Evolutionary conservation across 202 grass and related monocot species (phyloP).

Genomic region (Digitaria exilis): DNA sequence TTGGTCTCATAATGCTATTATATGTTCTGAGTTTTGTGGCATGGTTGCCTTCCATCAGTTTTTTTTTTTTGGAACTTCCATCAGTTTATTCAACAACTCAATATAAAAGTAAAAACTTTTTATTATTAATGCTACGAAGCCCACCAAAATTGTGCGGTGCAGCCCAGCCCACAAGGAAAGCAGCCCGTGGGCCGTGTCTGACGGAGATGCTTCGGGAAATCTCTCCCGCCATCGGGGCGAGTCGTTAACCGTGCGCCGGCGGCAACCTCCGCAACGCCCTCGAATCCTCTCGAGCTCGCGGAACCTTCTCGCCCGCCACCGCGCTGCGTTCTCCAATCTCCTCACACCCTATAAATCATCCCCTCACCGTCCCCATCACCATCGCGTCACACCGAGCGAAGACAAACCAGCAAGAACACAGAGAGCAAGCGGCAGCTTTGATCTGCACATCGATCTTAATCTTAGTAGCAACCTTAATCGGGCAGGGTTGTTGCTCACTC

Average conservation of each 20-base stretch:
- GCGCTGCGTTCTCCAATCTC: constrained; percentile 1
- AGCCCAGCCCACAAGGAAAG: not conserved
- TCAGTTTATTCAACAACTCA: not conserved
- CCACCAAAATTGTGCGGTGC: not conserved
- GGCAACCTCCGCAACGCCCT: constrained; percentile 11
- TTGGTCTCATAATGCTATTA: not conserved
- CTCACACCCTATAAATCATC: constrained; percentile 37
- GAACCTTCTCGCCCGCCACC: constrained; percentile 67
- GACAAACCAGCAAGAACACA: not conserved
- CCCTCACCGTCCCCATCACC: not conserved
- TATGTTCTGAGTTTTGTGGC: not conserved
- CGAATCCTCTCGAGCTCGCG: constrained; percentile 40
- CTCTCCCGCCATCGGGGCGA: constrained; percentile 40
- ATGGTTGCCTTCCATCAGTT: not conserved
- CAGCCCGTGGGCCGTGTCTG: not conserved
- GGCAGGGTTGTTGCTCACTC: not conserved
- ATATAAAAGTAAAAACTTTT: not conserved
- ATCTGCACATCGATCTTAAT: not conserved
- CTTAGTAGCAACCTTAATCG: not conserved
- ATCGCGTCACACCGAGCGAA: not conserved
- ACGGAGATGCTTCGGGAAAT: constrained; percentile 33
- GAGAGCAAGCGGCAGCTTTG: not conserved
- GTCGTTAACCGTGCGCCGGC: not conserved
- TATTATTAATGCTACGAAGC: not conserved
- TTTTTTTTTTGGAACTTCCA: no score